Conservation (phyloP, 176 grass and related monocot species). For the Oryza officinalis region DNA sequence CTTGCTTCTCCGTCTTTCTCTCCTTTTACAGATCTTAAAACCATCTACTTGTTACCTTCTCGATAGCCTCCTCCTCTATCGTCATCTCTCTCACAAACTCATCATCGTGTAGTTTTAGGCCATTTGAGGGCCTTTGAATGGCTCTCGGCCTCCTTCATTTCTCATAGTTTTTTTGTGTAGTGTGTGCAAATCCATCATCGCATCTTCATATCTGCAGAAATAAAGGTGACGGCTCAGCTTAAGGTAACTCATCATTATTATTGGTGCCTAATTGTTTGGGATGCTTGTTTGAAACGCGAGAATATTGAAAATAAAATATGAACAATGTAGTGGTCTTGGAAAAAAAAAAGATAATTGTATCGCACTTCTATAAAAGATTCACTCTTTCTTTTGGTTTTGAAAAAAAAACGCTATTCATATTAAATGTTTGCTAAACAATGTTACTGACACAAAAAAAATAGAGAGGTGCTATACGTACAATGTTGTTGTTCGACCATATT, state of each 20-base stretch:
- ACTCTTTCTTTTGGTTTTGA: too few species aligned
- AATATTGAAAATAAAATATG: background rate
- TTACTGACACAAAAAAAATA: too few species aligned
- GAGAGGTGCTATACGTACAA: too few species aligned
- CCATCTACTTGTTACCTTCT: background rate
- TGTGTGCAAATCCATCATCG: background rate
- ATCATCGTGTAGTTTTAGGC: background rate
- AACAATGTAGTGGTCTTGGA: background rate
- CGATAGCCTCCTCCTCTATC: background rate
- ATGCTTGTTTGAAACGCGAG: background rate
- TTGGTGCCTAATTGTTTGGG: background rate
- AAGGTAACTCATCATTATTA: conserved; percentile 2
- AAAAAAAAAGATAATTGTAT: background rate
- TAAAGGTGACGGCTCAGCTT: conserved; percentile 26
- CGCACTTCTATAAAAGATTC: background rate
- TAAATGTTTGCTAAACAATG: too few species aligned
- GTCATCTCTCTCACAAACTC: background rate
- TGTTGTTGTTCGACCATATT: too few species aligned
- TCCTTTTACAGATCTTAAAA: background rate
- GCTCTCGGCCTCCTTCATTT: background rate
- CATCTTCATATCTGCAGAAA: background rate
- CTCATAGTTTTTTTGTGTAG: background rate
- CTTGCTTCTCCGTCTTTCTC: background rate
- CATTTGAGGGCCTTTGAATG: conserved; percentile 33
- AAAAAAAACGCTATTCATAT: too few species aligned